Evolutionary conservation across 352 stramenopile genomes (phyloP).

Genomic region (Aphanomyces stellatus): DNA sequence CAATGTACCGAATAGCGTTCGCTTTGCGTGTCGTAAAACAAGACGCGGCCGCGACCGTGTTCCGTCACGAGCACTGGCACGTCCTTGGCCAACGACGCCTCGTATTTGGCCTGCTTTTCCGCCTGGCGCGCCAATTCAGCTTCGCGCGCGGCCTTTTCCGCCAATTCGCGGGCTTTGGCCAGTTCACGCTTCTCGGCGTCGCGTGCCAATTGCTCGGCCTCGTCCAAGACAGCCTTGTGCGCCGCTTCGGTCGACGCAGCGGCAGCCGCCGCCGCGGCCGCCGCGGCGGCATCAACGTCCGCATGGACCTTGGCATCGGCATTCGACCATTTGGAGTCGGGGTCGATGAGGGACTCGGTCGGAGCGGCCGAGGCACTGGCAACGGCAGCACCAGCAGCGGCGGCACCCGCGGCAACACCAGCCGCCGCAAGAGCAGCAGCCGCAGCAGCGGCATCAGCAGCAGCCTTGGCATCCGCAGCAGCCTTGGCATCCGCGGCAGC

Average conservation of each 20-base stretch:
- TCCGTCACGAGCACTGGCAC: slow-evolving; percentile 73
- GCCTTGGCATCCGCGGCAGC: not conserved
- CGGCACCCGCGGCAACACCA: not conserved
- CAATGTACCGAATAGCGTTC: slow-evolving; percentile 69
- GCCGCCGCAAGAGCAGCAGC: slow-evolving; percentile 25
- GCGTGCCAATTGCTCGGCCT: slow-evolving; percentile 24
- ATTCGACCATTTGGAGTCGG: not conserved
- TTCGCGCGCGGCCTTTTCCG: slow-evolving; percentile 16
- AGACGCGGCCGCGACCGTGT: slow-evolving; percentile 55
- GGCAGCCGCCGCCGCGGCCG: slow-evolving; percentile 19
- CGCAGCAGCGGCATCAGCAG: slow-evolving; percentile 18
- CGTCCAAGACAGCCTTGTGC: slow-evolving; percentile 26
- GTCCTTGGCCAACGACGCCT: slow-evolving; percentile 78
- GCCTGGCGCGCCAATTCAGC: slow-evolving; percentile 1
- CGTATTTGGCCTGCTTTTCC: slow-evolving; percentile 64
- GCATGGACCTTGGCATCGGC: slow-evolving; percentile 14
- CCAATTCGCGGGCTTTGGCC: slow-evolving; percentile 10
- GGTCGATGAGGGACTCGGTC: not conserved
- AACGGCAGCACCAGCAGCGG: slow-evolving; percentile 12
- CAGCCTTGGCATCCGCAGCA: slow-evolving; percentile 13
- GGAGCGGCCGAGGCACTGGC: slow-evolving; percentile 19
- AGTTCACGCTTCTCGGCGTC: slow-evolving; percentile 30
- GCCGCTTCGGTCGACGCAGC: slow-evolving; percentile 21
- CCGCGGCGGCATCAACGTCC: not conserved
- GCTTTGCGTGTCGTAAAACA: slow-evolving; percentile 71